Base-by-base conservation (phyloP, 768 basidiomycete species). In the Podaxis sp. region DNA sequence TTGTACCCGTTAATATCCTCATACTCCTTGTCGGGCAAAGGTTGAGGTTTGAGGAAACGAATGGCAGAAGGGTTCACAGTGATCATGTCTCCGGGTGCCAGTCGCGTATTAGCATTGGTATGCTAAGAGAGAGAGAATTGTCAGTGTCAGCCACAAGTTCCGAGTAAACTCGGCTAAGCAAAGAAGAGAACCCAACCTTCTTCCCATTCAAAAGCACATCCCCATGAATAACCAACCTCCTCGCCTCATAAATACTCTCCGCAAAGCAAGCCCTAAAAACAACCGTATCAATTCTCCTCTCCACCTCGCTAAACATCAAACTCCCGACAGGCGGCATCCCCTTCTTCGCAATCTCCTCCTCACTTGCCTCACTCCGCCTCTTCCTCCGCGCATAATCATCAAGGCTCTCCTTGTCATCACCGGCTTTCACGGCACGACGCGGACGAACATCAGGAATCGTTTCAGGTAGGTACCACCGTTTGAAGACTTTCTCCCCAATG, bases 231-330 rank as follows among this genome's bases (percentile, higher is more conserved):
- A 99, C 89, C 68, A 98, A 75, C 64, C 89, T 77, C 68, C 95
- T 81, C 3, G 97, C 97, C 68, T 94, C 89, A 74, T 95, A 97
- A 52, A 96, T 90, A 70, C 92, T 95, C 64, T 87, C 84, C 30
- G 89, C 90, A 67, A 99, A 88, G 72, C 96, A 96, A 61, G 86
- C 85, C 53, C 96, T 80, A 76, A 98, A 99, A 55, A 99, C 76
- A 72, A 98, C 86, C 51, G 94, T 89, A 70, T 99, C 97, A 73
- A 99, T 84, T 74, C 97, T 75, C 71, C 95, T 83, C 80, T 99
- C 97, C n/a, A 99, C 83, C 75, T 98, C 94, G 0, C 86, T 74
- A 73, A 96, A 92, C 92, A 99, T 96, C 83, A 99, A 84, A 73
- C 92, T 95, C 55, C 93, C 94, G 15, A 99, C 90, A 4, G 97